Base-by-base conservation (phyloP, 2,329 filamentous ascomycete species). In the Ceratocystis destructans region DNA sequence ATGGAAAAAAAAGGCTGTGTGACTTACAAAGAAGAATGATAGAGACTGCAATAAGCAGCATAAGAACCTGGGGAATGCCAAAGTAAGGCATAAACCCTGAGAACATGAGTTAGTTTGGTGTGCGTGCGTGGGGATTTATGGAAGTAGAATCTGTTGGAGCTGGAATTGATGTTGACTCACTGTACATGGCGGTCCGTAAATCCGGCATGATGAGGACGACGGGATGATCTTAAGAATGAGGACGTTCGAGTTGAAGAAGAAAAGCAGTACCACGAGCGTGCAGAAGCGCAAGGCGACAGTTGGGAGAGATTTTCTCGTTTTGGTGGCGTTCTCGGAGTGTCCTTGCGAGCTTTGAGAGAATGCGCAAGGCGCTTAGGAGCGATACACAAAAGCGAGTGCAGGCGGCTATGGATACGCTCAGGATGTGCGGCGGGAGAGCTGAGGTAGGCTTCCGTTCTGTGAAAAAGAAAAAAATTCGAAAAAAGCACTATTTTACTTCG, bases 21-120 rank as follows among this genome's bases (percentile, higher is more conserved):
- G 41, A 82, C 90, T 79, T 80, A 96, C 92, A 97, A 71, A 99
- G 82, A 74, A 99, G 80, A 76, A 99, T 96, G 73, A 99, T 96
- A 59, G 92, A 85, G 68, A 96, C 80, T 66, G 89, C 92, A 73
- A 99, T 96, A 71, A 99, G 79, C 72, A 99, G 90, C 94, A 99
- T 99, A 76, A 99, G 83, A 70, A 97, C 88, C 84, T 99, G 84
- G 74, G 87, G 86, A 73, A 87, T 87, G 70, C 86, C 86, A 68
- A 88, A 79, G 74, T 88, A 87, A 71, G 86, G 86, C 74, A 88
- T 77, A 71, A 82, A 84, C 73, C 84, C 85, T 86, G 69, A 4
- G 48, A 37, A 17, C 45, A 63, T 31, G 20, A 57, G 65, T 66
- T 62, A 66, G 65, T 37, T 22, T 22, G n/a, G 33, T n/a, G 37